Evolutionary conservation across 192 early-diverging fungal species (phyloP).

Genomic region (Backusella westeae): DNA sequence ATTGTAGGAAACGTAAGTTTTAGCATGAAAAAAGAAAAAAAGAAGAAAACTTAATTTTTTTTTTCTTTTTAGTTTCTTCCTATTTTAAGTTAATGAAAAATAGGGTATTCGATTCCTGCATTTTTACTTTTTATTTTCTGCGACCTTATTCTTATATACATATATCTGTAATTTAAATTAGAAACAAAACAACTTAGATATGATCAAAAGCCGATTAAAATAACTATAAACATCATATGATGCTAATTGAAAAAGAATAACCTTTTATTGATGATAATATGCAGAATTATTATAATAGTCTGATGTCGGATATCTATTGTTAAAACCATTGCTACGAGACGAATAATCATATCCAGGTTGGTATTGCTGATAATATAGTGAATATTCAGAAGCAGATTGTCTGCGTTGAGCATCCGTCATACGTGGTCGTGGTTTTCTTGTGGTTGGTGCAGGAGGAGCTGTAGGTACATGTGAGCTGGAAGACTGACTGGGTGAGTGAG

Average conservation of each 20-base stretch:
- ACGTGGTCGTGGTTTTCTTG: conserved; percentile 10
- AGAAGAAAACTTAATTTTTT: neutral
- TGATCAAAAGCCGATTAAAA: neutral
- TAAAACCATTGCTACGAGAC: neutral
- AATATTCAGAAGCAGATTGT: conserved; percentile 11
- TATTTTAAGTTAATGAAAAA: conserved; percentile 19
- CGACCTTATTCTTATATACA: neutral
- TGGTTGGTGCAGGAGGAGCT: neutral
- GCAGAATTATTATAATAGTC: neutral
- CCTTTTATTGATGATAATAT: neutral
- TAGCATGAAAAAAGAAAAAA: neutral
- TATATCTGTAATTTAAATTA: neutral
- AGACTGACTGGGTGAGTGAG: neutral
- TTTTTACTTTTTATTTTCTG: neutral
- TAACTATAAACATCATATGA: neutral
- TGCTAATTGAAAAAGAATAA: neutral
- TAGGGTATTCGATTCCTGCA: neutral
- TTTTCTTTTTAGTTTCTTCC: conserved; percentile 22
- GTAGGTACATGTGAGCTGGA: neutral
- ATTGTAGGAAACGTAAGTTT: conserved; percentile 68
- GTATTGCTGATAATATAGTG: neutral
- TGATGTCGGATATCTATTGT: neutral
- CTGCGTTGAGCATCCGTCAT: conserved; percentile 3
- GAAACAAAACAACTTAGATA: conserved; percentile 3
- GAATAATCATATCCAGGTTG: neutral